Base-by-base conservation (phyloP, 2,329 filamentous ascomycete genomes). In the Nemania abortiva region DNA sequence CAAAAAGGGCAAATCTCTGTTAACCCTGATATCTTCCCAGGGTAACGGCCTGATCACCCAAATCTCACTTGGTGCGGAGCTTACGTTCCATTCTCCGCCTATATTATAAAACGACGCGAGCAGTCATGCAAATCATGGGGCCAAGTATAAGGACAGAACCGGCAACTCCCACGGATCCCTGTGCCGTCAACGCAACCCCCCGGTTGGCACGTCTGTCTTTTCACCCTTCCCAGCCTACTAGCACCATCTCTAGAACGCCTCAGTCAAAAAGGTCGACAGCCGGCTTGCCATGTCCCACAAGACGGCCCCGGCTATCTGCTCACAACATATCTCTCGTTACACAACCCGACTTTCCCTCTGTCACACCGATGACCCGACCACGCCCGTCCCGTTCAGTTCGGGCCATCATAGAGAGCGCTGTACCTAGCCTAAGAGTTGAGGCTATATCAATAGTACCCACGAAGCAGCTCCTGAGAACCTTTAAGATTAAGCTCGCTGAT, bases 401-500 rank as follows among this genome's bases (percentile, higher is more conserved):
- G 75, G 74, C 77, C 24, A 77, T 81, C 59, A 77, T 85, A 69
- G 77, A 73, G 69, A 70, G 72, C 75, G 70, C 76, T 66, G 62
- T 81, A 27, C 78, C 79, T 53, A 72, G 77, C 60, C 71, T 76
- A 42, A 76, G 73, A 27, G 73, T 84, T 63, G 73, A 78, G 31
- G 75, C 76, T 31, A 71, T 83, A 56, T 76, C 77, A 34, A 72
- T 75, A 18, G 72, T 83, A 29, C 79, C 79, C 29, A 81, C 81
- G 2, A 74, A 77, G 59, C 77, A 81, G 11, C 79, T 81, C 9
- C 81, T 84, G 65, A 80, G 81, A 63, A 76, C 81, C 59, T 87
- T 84, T 75, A 78, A 80, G 70, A 78, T 86, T 62, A 78, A 76
- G 39, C 76, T 84, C 52, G 82, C 81, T n/a, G 80, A 84, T 62